Conservation (phyloP, 169 alveolate species). For the Eimeria falciformis region DNA sequence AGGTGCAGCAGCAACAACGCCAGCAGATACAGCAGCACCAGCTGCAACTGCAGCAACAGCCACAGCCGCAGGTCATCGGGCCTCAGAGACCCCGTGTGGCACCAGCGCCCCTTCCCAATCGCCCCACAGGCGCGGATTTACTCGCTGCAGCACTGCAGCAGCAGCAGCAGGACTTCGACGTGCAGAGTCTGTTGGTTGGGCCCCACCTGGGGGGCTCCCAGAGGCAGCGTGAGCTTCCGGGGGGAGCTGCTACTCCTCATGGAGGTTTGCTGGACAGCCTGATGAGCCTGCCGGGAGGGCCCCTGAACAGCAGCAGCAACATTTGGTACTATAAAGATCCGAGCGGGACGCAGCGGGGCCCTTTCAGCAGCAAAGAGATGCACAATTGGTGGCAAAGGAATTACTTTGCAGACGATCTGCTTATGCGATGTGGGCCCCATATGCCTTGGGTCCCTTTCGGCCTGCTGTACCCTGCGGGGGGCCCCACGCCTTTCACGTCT, state of each 20-base stretch:
- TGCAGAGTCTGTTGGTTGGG: constrained; percentile 35
- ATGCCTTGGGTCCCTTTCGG: constrained; percentile 56
- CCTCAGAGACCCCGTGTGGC: constrained; percentile 45
- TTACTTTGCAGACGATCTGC: constrained; percentile 21
- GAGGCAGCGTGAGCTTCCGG: constrained; percentile 29
- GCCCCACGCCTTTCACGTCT: constrained; percentile 50
- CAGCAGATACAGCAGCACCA: constrained; percentile 50
- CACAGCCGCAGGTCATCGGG: background rate
- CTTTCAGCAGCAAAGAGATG: constrained; percentile 64
- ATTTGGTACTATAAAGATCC: constrained; percentile 57
- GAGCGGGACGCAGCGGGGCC: constrained; percentile 62
- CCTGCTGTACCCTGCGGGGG: constrained; percentile 49
- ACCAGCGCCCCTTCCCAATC: constrained; percentile 48
- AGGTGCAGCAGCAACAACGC: background rate
- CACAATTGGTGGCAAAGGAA: constrained; percentile 58
- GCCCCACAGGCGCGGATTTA: constrained; percentile 10
- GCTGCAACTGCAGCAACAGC: constrained; percentile 62
- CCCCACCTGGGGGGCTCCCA: constrained; percentile 25
- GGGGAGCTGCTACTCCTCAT: constrained; percentile 18
- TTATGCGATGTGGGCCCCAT: constrained; percentile 40
- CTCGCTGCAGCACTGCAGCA: constrained; percentile 48
- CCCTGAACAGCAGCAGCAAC: constrained; percentile 59
- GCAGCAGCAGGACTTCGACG: constrained; percentile 43
- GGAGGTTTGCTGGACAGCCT: background rate
- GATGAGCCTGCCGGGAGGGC: background rate